These are phyloP conservation scores for Colletotrichum sp. DNA, from an alignment of 2,329 filamentous ascomycete genomes.

Conservation along the genomic window DNA sequence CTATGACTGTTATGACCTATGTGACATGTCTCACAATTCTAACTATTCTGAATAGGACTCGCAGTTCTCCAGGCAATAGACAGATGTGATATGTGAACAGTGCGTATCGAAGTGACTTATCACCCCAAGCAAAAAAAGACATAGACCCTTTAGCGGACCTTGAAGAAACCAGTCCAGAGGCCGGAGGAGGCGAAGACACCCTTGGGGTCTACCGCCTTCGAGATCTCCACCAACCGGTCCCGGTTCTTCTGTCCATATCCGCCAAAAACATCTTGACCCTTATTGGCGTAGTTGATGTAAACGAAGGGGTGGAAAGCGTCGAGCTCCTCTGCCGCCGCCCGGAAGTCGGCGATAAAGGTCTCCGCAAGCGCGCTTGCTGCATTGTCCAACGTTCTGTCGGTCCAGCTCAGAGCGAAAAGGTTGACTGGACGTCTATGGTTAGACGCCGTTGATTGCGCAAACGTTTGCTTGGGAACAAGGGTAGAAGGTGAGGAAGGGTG, in stretches of 20 bases:
- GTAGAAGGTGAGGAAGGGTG: background rate
- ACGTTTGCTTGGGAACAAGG: background rate
- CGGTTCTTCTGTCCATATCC: background rate
- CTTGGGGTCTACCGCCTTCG: background rate
- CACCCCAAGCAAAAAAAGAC: too few relatives aligned
- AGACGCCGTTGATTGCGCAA: background rate
- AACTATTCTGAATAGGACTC: too few relatives aligned
- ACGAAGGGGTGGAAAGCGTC: background rate
- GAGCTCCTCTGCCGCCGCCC: background rate
- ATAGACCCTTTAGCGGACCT: background rate
- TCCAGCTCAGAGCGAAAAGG: too few relatives aligned
- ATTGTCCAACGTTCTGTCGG: background rate
- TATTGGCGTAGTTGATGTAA: background rate
- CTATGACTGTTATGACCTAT: too few relatives aligned
- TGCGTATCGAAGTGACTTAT: too few relatives aligned
- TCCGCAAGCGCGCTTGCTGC: background rate
- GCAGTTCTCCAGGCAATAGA: too few relatives aligned
- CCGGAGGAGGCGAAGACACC: background rate
- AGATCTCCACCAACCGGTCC: background rate
- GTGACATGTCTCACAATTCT: too few relatives aligned
- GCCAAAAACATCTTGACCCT: background rate
- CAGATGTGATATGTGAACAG: too few relatives aligned
- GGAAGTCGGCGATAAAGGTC: background rate
- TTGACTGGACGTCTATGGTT: too few relatives aligned
- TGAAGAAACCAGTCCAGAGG: background rate